Evolutionary conservation across 78 protist species (phyloP).

Genomic region (Mastigamoeba balamuthi): DNA sequence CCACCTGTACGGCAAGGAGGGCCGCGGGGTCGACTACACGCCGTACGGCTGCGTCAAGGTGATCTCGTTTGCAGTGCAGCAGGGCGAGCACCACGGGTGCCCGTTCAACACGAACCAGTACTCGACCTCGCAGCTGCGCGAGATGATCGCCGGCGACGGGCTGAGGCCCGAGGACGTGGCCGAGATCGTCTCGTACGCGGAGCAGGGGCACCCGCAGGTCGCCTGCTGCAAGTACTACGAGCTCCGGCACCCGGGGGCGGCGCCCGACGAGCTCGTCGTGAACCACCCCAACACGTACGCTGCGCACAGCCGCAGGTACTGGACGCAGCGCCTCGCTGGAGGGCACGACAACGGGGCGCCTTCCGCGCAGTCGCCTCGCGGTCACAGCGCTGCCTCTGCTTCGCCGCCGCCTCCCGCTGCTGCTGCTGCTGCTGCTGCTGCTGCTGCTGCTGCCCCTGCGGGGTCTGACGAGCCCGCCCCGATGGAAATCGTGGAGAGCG

Average conservation of each 20-base stretch:
- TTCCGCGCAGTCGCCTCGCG: too few species aligned
- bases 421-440: too few species aligned
- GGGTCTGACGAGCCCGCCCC: too few species aligned
- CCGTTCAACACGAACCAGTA: constrained; percentile 12
- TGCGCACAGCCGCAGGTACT: background rate
- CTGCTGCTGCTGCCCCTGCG: too few species aligned
- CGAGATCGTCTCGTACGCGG: constrained; percentile 5
- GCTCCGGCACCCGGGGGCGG: constrained; percentile 2
- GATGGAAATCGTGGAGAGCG: too few species aligned
- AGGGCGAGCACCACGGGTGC: constrained; percentile 30
- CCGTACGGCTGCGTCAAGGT: constrained; percentile 15
- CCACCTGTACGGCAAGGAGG: constrained; percentile 38
- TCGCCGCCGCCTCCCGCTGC: too few species aligned
- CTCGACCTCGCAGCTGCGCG: background rate
- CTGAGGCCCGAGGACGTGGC: background rate
- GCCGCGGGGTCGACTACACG: constrained; percentile 11
- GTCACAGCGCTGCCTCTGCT: too few species aligned
- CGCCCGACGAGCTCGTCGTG: background rate
- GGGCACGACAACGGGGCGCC: too few species aligned
- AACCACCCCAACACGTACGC: background rate
- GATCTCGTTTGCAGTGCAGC: background rate
- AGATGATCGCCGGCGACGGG: too few species aligned
- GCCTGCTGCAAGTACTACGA: constrained; percentile 10
- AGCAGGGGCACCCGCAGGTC: constrained; percentile 15
- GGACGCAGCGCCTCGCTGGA: too few species aligned